Evolutionary conservation across 129 eudicot species (phyloP), one percentile per base, ranked within the genome.

Genomic region (Arctium minus): DNA sequence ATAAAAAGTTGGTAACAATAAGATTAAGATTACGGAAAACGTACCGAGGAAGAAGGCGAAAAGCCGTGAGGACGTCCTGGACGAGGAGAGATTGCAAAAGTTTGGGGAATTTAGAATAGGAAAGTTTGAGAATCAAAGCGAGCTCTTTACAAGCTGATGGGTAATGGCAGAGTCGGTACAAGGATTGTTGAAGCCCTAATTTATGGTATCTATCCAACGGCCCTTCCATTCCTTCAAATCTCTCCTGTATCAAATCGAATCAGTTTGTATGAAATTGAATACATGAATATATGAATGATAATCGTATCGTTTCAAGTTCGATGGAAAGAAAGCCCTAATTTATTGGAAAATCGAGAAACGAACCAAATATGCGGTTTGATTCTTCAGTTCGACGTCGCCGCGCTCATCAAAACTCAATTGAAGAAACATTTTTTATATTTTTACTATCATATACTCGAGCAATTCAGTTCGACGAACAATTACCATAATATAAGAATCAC

Each of bases 41-140:
- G 75, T 89, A 94, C 98, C 82, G 73, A 29, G 97, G 94, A 75
- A 94, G 94, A 72, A 89, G 84, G 81, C 88, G 86, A 79, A 94
- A 90, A 79, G 98, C 97, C 77, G 83, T n/a, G 67, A 92, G 88
- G 77, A 88, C 85, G 38, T 94, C 92, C 13, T 91, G 87, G 74
- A 94, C 82, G 79, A 94, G 15, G 67, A 88, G 86, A 33, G 86
- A 82, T 77, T 94, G 98, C 31, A 94, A 84, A 50, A 60, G 35
- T 85, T 94, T 94, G 69, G 98, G 94, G 78, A 82, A 73, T 71
- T 87, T 87, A 0, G 93, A 82, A 81, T 79, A 94, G 2, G 86
- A 84, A 67, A 85, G 70, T 22, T 88, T 89, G 36, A 94, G 79
- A 40, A 94, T 84, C 12, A 85, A 76, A 72, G 88, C 80, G 36